Percentiles rank a stretch among this genome's conserved stretches.
Conservation (phyloP, 257 asterid genomes). For the Striga asiatica region DNA sequence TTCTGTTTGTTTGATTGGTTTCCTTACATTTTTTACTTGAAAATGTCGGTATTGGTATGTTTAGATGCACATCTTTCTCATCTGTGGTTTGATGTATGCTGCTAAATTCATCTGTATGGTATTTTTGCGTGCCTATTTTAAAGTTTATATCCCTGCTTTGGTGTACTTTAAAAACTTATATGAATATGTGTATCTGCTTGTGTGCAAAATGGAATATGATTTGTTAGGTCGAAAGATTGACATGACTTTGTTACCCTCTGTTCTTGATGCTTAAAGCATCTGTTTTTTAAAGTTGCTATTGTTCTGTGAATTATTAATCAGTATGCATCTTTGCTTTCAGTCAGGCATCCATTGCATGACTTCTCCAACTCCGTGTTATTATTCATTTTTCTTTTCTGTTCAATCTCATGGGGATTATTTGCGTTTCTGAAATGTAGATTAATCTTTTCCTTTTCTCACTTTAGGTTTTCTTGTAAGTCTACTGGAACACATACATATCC, state of each 20-base stretch:
- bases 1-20: background rate
- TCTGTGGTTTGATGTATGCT: background rate
- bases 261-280: background rate
- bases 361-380: too few species aligned
- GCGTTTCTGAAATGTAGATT: too few species aligned
- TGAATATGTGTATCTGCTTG: background rate
- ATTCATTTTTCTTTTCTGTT: too few species aligned
- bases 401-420: too few species aligned
- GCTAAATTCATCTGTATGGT: background rate
- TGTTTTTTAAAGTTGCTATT: too few species aligned
- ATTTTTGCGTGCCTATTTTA: background rate
- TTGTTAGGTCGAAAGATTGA: background rate
- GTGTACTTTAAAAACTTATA: background rate
- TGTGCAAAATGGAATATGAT: background rate
- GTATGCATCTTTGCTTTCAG: background rate
- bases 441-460: too few species aligned
- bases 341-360: background rate
- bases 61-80: background rate
- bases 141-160: background rate
- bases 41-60: constrained; percentile 19
- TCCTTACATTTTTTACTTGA: too few species aligned
- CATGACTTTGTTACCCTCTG: background rate
- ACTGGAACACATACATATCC: too few species aligned
- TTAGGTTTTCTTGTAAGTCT: too few species aligned
- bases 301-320: background rate